These are phyloP conservation scores for Solanum chaucha DNA, from an alignment of 257 asterid genomes.

Conservation along the genomic window DNA sequence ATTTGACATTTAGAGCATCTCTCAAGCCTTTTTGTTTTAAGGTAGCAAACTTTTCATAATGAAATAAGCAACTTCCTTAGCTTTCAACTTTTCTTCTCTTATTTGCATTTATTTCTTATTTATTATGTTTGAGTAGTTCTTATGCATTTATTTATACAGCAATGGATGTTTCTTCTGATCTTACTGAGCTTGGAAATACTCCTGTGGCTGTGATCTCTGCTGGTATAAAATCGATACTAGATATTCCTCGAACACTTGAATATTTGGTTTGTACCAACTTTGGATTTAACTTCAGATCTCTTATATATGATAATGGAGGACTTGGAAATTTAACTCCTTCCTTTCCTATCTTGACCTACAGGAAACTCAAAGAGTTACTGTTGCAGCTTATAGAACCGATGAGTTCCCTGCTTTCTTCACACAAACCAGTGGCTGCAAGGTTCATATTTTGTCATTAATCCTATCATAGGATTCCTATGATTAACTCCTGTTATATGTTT, in stretches of 20 bases:
- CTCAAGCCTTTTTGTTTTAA: background rate
- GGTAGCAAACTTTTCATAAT: background rate
- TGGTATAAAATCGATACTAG: slow-evolving; percentile 89
- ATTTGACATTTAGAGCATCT: background rate
- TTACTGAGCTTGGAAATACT: slow-evolving; percentile 85
- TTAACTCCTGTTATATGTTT: background rate
- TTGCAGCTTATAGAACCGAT: slow-evolving; percentile 67
- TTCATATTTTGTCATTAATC: slow-evolving; percentile 5
- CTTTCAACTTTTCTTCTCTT: background rate
- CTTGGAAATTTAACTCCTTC: background rate
- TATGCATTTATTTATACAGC: slow-evolving; percentile 36
- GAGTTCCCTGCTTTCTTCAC: slow-evolving; percentile 96
- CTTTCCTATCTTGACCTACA: slow-evolving; percentile 18
- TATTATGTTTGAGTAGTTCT: background rate
- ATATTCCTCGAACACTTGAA: slow-evolving; percentile 82
- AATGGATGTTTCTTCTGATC: slow-evolving; percentile 94
- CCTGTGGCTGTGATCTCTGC: slow-evolving; percentile 89
- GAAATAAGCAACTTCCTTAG: background rate
- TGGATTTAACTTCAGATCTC: background rate
- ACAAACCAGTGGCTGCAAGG: slow-evolving; percentile 80
- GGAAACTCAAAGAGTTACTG: slow-evolving; percentile 98
- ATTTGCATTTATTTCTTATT: background rate
- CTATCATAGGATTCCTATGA: background rate
- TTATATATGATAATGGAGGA: background rate
- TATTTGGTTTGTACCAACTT: slow-evolving; percentile 50